Conservation (phyloP, 106 monocot genomes). For the Triglochin maritima region DNA sequence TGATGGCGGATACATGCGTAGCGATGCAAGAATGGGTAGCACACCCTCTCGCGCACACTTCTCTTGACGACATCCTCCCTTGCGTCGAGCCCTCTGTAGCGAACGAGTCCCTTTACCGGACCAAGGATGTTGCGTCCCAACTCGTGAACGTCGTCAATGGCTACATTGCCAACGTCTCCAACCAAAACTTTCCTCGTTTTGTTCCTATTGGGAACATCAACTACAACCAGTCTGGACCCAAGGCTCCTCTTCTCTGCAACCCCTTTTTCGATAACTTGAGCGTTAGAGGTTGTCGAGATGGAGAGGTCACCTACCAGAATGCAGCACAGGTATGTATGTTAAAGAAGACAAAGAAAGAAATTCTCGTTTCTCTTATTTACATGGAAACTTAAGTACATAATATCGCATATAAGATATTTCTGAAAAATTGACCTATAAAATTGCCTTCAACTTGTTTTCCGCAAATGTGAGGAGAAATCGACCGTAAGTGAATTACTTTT, state of each 20-base stretch:
- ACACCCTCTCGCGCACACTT: constrained; percentile 50
- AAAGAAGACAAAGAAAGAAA: no score
- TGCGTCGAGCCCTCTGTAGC: constrained; percentile 46
- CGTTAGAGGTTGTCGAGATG: constrained; percentile 16
- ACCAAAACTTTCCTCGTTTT: constrained; percentile 9
- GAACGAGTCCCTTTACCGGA: constrained; percentile 24
- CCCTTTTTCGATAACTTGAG: constrained; percentile 28
- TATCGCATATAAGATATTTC: no score
- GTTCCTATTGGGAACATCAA: neutral
- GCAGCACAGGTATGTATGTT: constrained; percentile 33
- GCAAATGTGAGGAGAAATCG: no score
- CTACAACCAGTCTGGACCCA: constrained; percentile 63
- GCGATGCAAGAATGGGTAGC: constrained; percentile 68
- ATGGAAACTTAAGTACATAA: no score
- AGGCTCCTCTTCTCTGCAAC: constrained; percentile 48
- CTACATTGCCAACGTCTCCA: constrained; percentile 36
- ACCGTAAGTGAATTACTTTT: no score
- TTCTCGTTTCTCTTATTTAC: no score
- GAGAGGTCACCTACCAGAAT: constrained; percentile 34
- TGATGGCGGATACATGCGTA: constrained; percentile 45
- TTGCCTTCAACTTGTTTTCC: no score
- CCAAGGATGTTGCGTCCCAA: constrained; percentile 40
- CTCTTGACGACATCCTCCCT: constrained; percentile 62
- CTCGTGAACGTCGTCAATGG: constrained; percentile 32
- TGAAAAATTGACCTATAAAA: no score